Conservation (phyloP, 306 rosid genomes). For the Cicer bijugum region DNA sequence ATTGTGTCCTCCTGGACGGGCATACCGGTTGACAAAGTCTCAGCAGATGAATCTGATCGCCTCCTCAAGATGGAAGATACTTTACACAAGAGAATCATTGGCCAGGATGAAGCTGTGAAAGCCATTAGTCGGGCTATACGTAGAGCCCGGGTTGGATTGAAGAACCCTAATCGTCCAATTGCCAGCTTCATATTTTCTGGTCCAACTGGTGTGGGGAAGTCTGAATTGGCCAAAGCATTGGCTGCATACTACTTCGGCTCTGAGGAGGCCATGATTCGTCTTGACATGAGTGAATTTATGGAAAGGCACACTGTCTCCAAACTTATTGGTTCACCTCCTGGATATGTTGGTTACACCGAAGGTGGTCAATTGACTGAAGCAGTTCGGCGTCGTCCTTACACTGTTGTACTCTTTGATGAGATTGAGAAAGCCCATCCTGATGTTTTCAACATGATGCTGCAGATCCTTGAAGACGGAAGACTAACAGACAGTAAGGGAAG, state of each 20-base stretch:
- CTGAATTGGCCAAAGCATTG: constrained; percentile 95
- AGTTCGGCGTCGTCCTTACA: constrained; percentile 94
- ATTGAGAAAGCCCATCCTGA: constrained; percentile 99
- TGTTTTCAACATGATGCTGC: constrained; percentile 99
- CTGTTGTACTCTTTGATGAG: constrained; percentile 94
- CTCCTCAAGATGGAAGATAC: constrained; percentile 99
- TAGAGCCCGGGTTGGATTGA: constrained; percentile 92
- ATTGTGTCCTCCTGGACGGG: constrained; percentile 98
- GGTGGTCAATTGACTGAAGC: constrained; percentile 99
- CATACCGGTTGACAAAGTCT: constrained; percentile 95
- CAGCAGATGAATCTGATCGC: constrained; percentile 94
- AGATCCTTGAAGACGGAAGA: constrained; percentile 94
- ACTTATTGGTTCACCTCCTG: constrained; percentile 98
- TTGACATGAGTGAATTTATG: constrained; percentile 98
- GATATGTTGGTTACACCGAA: constrained; percentile 97
- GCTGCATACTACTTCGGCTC: constrained; percentile 98
- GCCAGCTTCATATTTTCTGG: constrained; percentile 99
- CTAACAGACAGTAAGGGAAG: constrained; percentile 94
- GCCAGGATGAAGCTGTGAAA: constrained; percentile 97
- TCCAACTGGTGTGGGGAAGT: constrained; percentile 98
- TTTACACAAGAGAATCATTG: constrained; percentile 79
- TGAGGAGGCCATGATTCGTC: constrained; percentile 98
- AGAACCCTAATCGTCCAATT: constrained; percentile 96
- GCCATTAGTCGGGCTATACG: constrained; percentile 98
- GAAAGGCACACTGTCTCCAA: constrained; percentile 97